Conservation (phyloP, 2,329 filamentous ascomycete genomes). For the Penicillium digitatum region DNA sequence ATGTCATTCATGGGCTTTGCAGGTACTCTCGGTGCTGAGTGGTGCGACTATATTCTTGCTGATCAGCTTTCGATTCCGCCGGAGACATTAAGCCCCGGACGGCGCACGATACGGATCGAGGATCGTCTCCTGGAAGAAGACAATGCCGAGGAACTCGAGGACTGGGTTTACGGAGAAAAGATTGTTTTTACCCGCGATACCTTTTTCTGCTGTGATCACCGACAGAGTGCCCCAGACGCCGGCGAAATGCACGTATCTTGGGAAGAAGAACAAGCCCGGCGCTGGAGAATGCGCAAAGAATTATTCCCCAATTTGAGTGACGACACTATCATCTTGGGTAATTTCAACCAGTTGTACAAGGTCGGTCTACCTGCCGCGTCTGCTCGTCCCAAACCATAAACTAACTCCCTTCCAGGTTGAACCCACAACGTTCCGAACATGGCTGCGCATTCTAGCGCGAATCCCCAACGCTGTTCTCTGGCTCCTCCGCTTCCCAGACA, state of each 20-base stretch:
- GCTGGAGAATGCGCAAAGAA: slow-evolving; percentile 91
- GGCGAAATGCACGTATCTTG: slow-evolving; percentile 66
- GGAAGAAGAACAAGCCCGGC: slow-evolving; percentile 73
- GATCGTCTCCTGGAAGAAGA: slow-evolving; percentile 63
- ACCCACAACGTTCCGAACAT: slow-evolving; percentile 90
- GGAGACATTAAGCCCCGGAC: slow-evolving; percentile 73
- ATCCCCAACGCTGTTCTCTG: slow-evolving; percentile 88
- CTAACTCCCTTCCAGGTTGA: slow-evolving; percentile 66
- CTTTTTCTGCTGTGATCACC: slow-evolving; percentile 97
- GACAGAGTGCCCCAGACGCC: slow-evolving; percentile 76
- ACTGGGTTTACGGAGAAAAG: slow-evolving; percentile 96
- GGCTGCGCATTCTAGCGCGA: slow-evolving; percentile 82
- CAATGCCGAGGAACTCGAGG: slow-evolving; percentile 63
- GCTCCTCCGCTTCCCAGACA: slow-evolving; percentile 93
- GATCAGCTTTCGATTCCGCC: slow-evolving; percentile 82
- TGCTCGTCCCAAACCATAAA: neutral
- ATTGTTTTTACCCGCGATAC: slow-evolving; percentile 92
- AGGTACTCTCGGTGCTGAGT: slow-evolving; percentile 90
- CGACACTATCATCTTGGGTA: slow-evolving; percentile 85
- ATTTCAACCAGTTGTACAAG: slow-evolving; percentile 99
- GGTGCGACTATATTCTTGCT: slow-evolving; percentile 95
- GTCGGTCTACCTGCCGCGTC: slow-evolving; percentile 46
- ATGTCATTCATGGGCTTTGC: slow-evolving; percentile 99
- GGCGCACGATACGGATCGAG: slow-evolving; percentile 68
- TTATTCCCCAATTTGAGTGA: slow-evolving; percentile 80